Evolutionary conservation across 2,329 filamentous ascomycete genomes (phyloP), one percentile per base, ranked within the genome.

Genomic region (Leptographium galeiforme): DNA sequence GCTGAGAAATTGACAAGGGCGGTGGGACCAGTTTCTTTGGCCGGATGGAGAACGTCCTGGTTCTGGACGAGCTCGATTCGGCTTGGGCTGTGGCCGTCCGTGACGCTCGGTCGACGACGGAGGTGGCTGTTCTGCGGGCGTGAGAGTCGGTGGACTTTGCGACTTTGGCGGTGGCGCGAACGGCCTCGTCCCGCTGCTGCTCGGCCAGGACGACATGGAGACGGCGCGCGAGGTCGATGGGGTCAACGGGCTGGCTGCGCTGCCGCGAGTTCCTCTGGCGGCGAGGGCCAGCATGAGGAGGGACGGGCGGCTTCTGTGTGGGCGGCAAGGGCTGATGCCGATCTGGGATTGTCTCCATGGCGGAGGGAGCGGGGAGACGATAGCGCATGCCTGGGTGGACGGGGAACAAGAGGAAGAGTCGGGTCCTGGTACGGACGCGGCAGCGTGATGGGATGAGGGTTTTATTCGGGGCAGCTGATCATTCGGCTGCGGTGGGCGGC

Each of bases 191-290:
- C 19, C n/a, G 64, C 55, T 74, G 74, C 56, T 76, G 75, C 55
- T 80, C 71, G 6, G 68, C 70, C 14, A 78, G 65, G 18, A 82
- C 73, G 12, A 70, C 57, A 49, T 70, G 68, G 30, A 83, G 68
- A 18, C 78, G 73, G 36, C 73, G 70, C 12, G 72, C 70, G 33
- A 83, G 64, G 53, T 83, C 78, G 33, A 75, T 70, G 0, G 79
- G 69, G 56, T 82, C 78, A 47, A 82, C 68, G 41, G 50, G 50
- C 10, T 46, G 13, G 41, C 16, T 38, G 43, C 41, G 34, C 8
- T n/a, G 30, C n/a, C n/a, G 44, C 14, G 25, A 25, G 12, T 38
- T 7, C 13, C 32, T 36, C 8, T 6, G 18, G 33, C 34, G 34
- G 5, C 19, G n/a, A 2, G 47, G 32, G 2, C 5, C 32, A 25